Conservation (phyloP, 805 yeast genomes). For the Ogataea ganodermae region DNA sequence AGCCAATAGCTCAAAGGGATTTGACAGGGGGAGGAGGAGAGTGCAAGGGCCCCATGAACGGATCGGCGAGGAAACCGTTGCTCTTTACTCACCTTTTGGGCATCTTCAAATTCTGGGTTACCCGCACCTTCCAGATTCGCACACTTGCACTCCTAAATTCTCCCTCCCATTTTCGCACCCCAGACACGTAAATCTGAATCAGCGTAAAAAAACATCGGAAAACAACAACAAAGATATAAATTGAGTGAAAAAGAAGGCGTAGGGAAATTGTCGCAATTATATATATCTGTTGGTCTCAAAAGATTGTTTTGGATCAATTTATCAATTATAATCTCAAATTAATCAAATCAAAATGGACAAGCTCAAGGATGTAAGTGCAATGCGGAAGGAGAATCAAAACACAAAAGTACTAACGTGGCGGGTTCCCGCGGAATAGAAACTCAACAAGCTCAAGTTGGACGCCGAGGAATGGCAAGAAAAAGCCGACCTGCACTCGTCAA, state of each 20-base stretch:
- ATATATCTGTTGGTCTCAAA: not conserved
- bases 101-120: too few relatives aligned
- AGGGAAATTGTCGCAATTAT: conserved; percentile 2
- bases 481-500: conserved; percentile 80
- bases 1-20: too few relatives aligned
- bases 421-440: conserved; percentile 51
- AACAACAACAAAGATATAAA: conserved; percentile 7
- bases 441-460: conserved; percentile 86
- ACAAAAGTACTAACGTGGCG: not conserved
- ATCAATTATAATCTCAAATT: not conserved
- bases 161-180: not conserved
- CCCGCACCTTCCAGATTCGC: too few relatives aligned
- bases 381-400: not conserved
- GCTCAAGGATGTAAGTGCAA: conserved; percentile 47
- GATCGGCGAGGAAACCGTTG: too few relatives aligned
- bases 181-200: conserved; percentile 7
- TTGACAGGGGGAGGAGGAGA: too few relatives aligned
- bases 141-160: not conserved
- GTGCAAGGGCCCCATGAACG: too few relatives aligned
- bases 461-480: conserved; percentile 98
- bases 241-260: conserved; percentile 1
- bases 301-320: not conserved
- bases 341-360: conserved; percentile 43
- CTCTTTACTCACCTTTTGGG: too few relatives aligned
- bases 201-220: conserved; percentile 5